Conservation (phyloP, 176 grass and related monocot genomes). For the Triticum aestivum region IWGSC_CS_RefSeq_v2.1 NC_057799.1:29751476-29751975, state of each 20-base stretch:
- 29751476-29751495: conserved; percentile 25
- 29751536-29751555: neutral
- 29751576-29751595: neutral
- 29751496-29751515: conserved; percentile 35
- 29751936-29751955: conserved; percentile 18
- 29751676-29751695: neutral
- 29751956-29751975: conserved; percentile 50
- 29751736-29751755: neutral
- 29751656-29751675: neutral
- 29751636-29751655: conserved; percentile 6
- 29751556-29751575: conserved; percentile 26
- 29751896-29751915: neutral
- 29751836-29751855: conserved; percentile 20
- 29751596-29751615: neutral
- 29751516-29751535: neutral
- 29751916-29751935: conserved; percentile 3
- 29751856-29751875: conserved; percentile 68
- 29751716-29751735: neutral
- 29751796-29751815: neutral
- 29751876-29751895: conserved; percentile 71
- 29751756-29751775: conserved; percentile 7
- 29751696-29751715: neutral
- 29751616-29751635: conserved; percentile 19
- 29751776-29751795: neutral
- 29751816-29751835: neutral